A percentile compares a stretch with the other conserved stretches of the same genome.
These are phyloP conservation scores for Xylariaceae sp. DNA, from an alignment of 2,329 filamentous ascomycete species.

Conservation along the genomic window DNA sequence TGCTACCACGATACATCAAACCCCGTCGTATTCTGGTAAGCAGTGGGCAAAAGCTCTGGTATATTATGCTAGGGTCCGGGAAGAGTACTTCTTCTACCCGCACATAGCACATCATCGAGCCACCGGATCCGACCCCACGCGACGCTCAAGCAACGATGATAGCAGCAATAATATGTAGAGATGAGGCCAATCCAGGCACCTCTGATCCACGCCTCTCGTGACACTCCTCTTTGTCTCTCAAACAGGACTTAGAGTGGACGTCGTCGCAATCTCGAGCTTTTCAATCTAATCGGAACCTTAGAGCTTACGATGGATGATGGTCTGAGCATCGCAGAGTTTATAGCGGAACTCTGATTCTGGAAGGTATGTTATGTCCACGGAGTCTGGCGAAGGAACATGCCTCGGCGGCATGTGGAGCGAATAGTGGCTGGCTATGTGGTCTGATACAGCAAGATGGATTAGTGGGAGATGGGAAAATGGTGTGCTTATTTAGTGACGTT, in stretches of 20 bases:
- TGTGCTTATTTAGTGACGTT: no score
- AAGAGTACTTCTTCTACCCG: not conserved
- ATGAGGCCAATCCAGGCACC: not conserved
- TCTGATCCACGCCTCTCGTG: not conserved
- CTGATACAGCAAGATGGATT: not conserved
- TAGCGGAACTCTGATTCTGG: not conserved
- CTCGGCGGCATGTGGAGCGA: not conserved
- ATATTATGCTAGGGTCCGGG: not conserved
- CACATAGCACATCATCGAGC: not conserved
- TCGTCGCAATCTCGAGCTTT: not conserved
- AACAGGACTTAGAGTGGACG: not conserved
- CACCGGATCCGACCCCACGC: not conserved
- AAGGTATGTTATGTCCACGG: not conserved
- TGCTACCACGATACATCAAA: not conserved
- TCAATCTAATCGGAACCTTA: not conserved
- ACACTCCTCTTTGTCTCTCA: not conserved
- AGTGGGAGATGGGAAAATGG: no score
- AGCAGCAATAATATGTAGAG: conserved; percentile 1
- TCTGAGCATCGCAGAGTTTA: not conserved
- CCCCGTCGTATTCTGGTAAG: not conserved
- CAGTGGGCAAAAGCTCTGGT: not conserved
- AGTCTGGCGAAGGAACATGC: not conserved
- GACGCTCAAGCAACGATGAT: not conserved
- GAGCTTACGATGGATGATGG: not conserved
- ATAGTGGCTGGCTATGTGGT: not conserved